phyloP scores from a whole-genome alignment of 176 grass and related monocot species.

The Eragrostis nindensis region DNA sequence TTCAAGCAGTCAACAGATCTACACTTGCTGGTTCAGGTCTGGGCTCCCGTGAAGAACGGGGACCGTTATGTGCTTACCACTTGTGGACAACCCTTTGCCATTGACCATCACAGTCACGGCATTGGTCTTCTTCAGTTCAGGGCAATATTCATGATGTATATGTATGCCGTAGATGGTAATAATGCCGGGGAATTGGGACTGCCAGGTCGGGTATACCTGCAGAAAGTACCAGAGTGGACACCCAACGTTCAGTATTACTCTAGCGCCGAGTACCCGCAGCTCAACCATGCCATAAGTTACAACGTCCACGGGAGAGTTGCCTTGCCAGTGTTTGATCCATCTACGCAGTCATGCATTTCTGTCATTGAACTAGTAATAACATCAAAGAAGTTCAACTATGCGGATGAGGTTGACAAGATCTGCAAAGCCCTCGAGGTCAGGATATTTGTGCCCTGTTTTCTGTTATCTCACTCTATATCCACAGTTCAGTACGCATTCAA shows the following conservation, averaged over 20 bases:
- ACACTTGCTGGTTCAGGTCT: conserved; percentile 84
- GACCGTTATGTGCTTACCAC: conserved; percentile 81
- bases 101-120: conserved; percentile 53
- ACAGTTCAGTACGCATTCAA: too few species aligned
- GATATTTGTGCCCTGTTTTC: too few species aligned
- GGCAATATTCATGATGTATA: conserved; percentile 79
- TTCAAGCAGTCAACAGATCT: conserved; percentile 91
- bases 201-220: conserved; percentile 85
- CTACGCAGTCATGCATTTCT: conserved; percentile 68
- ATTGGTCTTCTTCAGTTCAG: conserved; percentile 80
- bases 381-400: conserved; percentile 91
- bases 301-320: conserved; percentile 92
- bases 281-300: conserved; percentile 80
- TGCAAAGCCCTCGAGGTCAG: conserved; percentile 79
- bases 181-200: conserved; percentile 67
- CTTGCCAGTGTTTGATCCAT: conserved; percentile 89
- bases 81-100: conserved; percentile 87
- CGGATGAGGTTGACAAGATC: conserved; percentile 62
- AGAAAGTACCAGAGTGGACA: conserved; percentile 95
- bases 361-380: conserved; percentile 98
- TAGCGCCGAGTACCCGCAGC: conserved; percentile 70
- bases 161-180: conserved; percentile 79
- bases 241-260: conserved; percentile 95
- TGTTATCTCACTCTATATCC: background rate
- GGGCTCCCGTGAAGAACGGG: conserved; percentile 87